Conservation (phyloP, 768 basidiomycete species). For the Pulveroboletus sp. region DNA sequence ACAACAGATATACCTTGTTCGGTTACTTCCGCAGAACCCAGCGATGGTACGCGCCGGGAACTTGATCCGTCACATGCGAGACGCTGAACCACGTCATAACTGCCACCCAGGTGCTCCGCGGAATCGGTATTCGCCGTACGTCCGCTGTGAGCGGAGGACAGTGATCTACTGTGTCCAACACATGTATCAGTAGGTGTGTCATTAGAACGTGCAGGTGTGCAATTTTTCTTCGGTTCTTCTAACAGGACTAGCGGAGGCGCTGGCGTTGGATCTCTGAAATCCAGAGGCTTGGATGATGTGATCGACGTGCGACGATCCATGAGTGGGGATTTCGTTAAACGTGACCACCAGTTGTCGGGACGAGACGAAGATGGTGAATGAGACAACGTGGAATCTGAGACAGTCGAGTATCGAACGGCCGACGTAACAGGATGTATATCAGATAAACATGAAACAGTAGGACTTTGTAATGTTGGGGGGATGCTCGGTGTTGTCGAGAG, state of each 20-base stretch:
- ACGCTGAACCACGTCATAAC: constrained; percentile 67
- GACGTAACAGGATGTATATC: constrained; percentile 27
- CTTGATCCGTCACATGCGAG: constrained; percentile 28
- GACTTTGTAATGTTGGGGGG: constrained; percentile 22
- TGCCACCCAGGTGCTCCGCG: constrained; percentile 60
- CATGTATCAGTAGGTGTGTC: constrained; percentile 10
- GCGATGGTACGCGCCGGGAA: constrained; percentile 22
- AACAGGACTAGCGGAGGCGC: constrained; percentile 61
- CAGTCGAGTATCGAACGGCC: constrained; percentile 36
- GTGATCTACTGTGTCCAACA: constrained; percentile 29
- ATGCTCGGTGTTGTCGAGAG: constrained; percentile 6
- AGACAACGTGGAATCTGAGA: constrained; percentile 38
- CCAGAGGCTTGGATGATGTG: constrained; percentile 34
- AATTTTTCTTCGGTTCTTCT: constrained; percentile 37
- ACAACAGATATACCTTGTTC: constrained; percentile 13
- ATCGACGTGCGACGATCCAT: constrained; percentile 53
- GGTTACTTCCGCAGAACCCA: constrained; percentile 22
- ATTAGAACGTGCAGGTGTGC: constrained; percentile 12
- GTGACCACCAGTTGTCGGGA: constrained; percentile 74
- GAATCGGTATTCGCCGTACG: constrained; percentile 64
- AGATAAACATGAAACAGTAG: constrained; percentile 18
- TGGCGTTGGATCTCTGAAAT: constrained; percentile 79
- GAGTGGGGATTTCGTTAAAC: constrained; percentile 62
- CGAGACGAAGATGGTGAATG: constrained; percentile 50
- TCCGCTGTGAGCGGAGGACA: constrained; percentile 49